Percentiles rank a stretch among this genome's conserved stretches.
These are phyloP conservation scores for Citrus trifoliata DNA, from an alignment of 345 rosid genomes.

Conservation along the genomic window DNA sequence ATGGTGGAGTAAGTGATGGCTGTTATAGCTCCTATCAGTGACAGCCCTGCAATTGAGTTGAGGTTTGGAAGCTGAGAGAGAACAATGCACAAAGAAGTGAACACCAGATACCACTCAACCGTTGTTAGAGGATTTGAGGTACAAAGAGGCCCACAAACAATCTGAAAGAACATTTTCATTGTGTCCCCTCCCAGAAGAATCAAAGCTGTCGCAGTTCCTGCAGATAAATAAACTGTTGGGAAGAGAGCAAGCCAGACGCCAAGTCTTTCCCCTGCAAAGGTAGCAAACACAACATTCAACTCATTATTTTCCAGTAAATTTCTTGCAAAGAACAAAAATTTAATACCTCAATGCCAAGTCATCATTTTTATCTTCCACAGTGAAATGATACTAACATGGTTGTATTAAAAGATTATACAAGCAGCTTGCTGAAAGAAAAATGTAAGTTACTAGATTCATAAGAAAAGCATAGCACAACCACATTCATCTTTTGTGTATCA, in stretches of 20 bases:
- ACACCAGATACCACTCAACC: slow-evolving; percentile 94
- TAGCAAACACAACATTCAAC: not conserved
- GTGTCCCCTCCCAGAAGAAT: slow-evolving; percentile 95
- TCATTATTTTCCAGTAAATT: not conserved
- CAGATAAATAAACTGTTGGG: slow-evolving; percentile 92
- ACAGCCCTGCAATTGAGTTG: slow-evolving; percentile 93
- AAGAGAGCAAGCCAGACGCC: slow-evolving; percentile 95
- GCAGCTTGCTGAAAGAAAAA: not conserved
- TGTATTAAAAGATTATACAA: not conserved
- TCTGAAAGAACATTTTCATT: slow-evolving; percentile 88
- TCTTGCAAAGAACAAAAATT: not conserved
- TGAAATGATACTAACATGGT: not conserved
- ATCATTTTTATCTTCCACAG: not conserved
- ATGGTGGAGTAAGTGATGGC: slow-evolving; percentile 87
- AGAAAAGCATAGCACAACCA: not conserved
- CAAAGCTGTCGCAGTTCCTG: slow-evolving; percentile 93
- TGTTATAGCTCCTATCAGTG: slow-evolving; percentile 89
- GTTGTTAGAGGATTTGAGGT: slow-evolving; percentile 87
- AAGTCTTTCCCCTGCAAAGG: slow-evolving; percentile 67
- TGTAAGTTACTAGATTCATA: too few species aligned
- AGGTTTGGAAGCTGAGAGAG: slow-evolving; percentile 98
- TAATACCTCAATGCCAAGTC: not conserved
- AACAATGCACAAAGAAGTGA: slow-evolving; percentile 88
- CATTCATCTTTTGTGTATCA: not conserved
- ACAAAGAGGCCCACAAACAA: slow-evolving; percentile 89